Evolutionary conservation across 2,329 filamentous ascomycete genomes (phyloP).

Genomic region (Aspergillus pseudoterreus): DNA sequence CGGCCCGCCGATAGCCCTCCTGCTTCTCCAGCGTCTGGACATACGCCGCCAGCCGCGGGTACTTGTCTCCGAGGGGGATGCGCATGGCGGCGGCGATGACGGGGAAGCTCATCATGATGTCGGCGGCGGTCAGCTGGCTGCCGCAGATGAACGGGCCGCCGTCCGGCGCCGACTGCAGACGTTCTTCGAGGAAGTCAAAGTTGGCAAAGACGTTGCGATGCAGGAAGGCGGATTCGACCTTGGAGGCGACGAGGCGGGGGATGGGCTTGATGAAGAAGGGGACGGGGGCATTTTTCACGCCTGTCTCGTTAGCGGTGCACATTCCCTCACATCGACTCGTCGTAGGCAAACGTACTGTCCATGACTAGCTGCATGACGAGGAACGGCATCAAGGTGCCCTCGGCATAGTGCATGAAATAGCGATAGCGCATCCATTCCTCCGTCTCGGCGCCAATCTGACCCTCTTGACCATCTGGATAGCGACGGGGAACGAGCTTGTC

Average conservation of each 20-base stretch:
- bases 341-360: slow-evolving; percentile 40
- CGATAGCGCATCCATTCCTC: slow-evolving; percentile 59
- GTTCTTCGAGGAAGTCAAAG: slow-evolving; percentile 44
- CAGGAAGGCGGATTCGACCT: slow-evolving; percentile 39
- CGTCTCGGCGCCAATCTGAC: slow-evolving; percentile 54
- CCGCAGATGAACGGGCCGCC: slow-evolving; percentile 42
- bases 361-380: slow-evolving; percentile 64
- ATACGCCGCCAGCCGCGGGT: slow-evolving; percentile 37
- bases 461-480: slow-evolving; percentile 51
- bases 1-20: slow-evolving; percentile 38
- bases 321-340: not conserved
- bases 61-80: slow-evolving; percentile 32
- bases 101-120: slow-evolving; percentile 48
- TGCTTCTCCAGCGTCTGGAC: slow-evolving; percentile 32
- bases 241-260: slow-evolving; percentile 51
- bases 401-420: slow-evolving; percentile 78
- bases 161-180: slow-evolving; percentile 40
- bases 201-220: slow-evolving; percentile 39
- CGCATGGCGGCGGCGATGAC: slow-evolving; percentile 37
- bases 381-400: slow-evolving; percentile 76
- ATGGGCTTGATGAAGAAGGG: slow-evolving; percentile 69
- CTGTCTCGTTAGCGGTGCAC: slow-evolving; percentile 16
- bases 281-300: slow-evolving; percentile 51
- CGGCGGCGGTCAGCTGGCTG: slow-evolving; percentile 40
- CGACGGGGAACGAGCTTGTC: slow-evolving; percentile 48